Conservation (phyloP, 768 basidiomycete genomes). For the Boletellus sp. region DNA sequence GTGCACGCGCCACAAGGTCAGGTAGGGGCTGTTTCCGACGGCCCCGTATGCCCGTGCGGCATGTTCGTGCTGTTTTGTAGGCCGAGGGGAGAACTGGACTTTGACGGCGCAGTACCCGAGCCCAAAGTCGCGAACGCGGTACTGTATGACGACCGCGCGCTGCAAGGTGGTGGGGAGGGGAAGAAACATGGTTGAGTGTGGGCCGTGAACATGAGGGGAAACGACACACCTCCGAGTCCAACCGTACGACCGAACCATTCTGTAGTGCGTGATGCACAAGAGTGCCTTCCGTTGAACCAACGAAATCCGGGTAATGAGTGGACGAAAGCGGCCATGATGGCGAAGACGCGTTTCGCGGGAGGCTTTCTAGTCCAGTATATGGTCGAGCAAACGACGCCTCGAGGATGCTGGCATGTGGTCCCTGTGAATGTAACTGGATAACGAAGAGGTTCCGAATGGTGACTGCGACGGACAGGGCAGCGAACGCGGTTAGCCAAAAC, state of each 20-base stretch:
- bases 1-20: constrained; percentile 18
- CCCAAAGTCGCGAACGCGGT: constrained; percentile 24
- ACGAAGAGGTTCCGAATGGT: constrained; percentile 21
- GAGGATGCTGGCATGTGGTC: background rate
- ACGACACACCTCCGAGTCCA: constrained; percentile 14
- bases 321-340: constrained; percentile 25
- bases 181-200: background rate
- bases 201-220: background rate
- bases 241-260: constrained; percentile 20
- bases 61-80: constrained; percentile 1
- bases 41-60: constrained; percentile 12
- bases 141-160: constrained; percentile 19
- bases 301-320: constrained; percentile 21
- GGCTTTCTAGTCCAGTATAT: constrained; percentile 22
- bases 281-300: constrained; percentile 11
- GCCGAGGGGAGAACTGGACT: constrained; percentile 5
- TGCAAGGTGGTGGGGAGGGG: background rate
- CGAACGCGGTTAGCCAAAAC: constrained; percentile 18
- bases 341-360: constrained; percentile 26
- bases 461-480: constrained; percentile 15
- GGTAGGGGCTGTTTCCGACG: constrained; percentile 12
- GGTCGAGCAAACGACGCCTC: constrained; percentile 16
- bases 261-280: constrained; percentile 9
- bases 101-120: constrained; percentile 19
- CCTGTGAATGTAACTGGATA: constrained; percentile 8